Percentiles rank a stretch among this genome's conserved stretches.
Evolutionary conservation across 2,329 filamentous ascomycete species (phyloP).

Genomic region (Grosmannia huntii): DNA sequence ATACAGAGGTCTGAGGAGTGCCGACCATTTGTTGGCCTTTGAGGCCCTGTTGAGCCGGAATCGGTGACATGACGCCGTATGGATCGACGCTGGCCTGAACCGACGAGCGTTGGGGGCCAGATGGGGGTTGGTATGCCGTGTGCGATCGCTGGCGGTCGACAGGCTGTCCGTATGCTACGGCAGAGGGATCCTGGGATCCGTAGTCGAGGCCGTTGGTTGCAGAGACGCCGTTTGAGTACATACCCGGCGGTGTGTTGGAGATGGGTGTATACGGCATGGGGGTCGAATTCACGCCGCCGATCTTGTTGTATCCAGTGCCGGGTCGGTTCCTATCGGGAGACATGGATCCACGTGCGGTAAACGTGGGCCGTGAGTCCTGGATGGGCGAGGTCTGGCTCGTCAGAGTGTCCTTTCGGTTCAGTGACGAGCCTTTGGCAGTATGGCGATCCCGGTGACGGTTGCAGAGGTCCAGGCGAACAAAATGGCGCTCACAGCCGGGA

Average conservation of each 20-base stretch:
- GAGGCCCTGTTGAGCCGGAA: constrained; percentile 34
- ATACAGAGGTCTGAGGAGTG: constrained; percentile 34
- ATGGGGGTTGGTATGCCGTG: constrained; percentile 26
- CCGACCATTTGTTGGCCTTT: constrained; percentile 30
- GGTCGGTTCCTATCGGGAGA: constrained; percentile 36
- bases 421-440: constrained; percentile 63
- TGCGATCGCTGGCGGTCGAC: constrained; percentile 8
- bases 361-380: constrained; percentile 26
- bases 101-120: constrained; percentile 29
- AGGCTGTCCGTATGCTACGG: constrained; percentile 16
- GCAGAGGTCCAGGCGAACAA: constrained; percentile 87
- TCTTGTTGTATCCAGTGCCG: constrained; percentile 27
- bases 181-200: constrained; percentile 25
- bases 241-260: constrained; percentile 27
- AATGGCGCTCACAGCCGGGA: constrained; percentile 76
- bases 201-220: constrained; percentile 28
- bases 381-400: constrained; percentile 36
- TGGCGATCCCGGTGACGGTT: constrained; percentile 74
- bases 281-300: constrained; percentile 19
- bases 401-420: constrained; percentile 61
- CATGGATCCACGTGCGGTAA: constrained; percentile 26
- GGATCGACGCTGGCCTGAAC: constrained; percentile 33
- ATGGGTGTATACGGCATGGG: constrained; percentile 31
- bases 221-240: constrained; percentile 19
- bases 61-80: constrained; percentile 41